These are phyloP conservation scores for Ciborinia camelliae DNA, from an alignment of 2,329 filamentous ascomycete genomes.

Conservation along the genomic window DNA sequence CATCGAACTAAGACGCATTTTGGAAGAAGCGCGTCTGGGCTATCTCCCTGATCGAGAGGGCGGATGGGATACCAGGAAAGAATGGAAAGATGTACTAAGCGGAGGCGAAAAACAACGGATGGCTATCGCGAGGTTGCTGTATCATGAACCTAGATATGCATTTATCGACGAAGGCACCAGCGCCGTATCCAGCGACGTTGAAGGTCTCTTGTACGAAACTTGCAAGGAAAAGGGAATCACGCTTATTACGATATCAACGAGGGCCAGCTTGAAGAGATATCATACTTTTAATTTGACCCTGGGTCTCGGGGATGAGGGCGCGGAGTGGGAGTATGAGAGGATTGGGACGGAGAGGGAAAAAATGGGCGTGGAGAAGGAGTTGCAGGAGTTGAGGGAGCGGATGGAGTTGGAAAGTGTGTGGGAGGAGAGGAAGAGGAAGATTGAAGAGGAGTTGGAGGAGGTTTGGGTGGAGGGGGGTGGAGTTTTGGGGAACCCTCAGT, in stretches of 20 bases:
- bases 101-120: slow-evolving; percentile 97
- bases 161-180: slow-evolving; percentile 95
- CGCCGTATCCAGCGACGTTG: slow-evolving; percentile 90
- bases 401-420: slow-evolving; percentile 79
- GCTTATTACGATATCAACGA: slow-evolving; percentile 91
- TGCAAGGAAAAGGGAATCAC: slow-evolving; percentile 94
- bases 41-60: slow-evolving; percentile 91
- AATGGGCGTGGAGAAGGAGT: slow-evolving; percentile 85
- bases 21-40: slow-evolving; percentile 80
- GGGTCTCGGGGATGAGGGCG: slow-evolving; percentile 74
- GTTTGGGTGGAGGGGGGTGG: slow-evolving; percentile 38
- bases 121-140: slow-evolving; percentile 83
- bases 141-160: slow-evolving; percentile 92
- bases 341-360: slow-evolving; percentile 95
- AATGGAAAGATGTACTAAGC: slow-evolving; percentile 97
- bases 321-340: slow-evolving; percentile 87
- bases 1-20: slow-evolving; percentile 68
- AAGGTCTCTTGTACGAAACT: slow-evolving; percentile 87
- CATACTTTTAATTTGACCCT: slow-evolving; percentile 88
- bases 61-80: slow-evolving; percentile 93
- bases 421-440: slow-evolving; percentile 73
- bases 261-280: slow-evolving; percentile 91
- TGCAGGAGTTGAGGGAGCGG: slow-evolving; percentile 77
- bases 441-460: slow-evolving; percentile 71
- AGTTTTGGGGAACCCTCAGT: slow-evolving; percentile 25